Percentiles rank a stretch among this genome's conserved stretches.
Evolutionary conservation across 2,329 filamentous ascomycete species (phyloP).

Genomic region (Ascochyta koolunga): DNA sequence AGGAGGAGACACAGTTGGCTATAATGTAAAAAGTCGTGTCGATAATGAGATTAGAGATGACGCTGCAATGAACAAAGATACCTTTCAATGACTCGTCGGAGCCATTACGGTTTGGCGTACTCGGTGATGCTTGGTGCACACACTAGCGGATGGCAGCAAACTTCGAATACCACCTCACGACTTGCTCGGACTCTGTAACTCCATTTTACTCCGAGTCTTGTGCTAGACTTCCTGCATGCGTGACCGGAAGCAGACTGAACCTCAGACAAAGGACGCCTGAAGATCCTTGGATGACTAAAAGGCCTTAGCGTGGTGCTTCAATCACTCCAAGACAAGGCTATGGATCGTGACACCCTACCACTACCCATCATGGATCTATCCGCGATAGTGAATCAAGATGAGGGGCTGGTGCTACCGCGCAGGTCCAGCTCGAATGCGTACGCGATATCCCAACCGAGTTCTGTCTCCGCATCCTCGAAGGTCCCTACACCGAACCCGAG

Average conservation of each 20-base stretch:
- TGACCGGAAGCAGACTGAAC: constrained; percentile 1
- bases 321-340: constrained; percentile 19
- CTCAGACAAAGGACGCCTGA: constrained; percentile 4
- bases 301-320: constrained; percentile 18
- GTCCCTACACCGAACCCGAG: constrained; percentile 35
- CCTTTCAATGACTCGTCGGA: constrained; percentile 33
- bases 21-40: constrained; percentile 19
- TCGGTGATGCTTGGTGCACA: constrained; percentile 27
- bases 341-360: constrained; percentile 32
- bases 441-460: constrained; percentile 36
- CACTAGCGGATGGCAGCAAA: constrained; percentile 33
- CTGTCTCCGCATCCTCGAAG: constrained; percentile 36
- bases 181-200: constrained; percentile 4
- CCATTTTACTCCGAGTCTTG: background rate
- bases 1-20: constrained; percentile 14
- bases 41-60: constrained; percentile 17
- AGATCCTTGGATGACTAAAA: constrained; percentile 8
- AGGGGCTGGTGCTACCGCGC: constrained; percentile 39
- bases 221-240: background rate
- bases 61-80: constrained; percentile 19
- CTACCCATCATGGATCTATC: constrained; percentile 45
- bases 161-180: constrained; percentile 3
- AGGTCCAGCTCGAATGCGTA: constrained; percentile 39
- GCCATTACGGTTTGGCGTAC: constrained; percentile 31
- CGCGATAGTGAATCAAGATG: constrained; percentile 43